These are phyloP conservation scores for Fallopia convolvulus DNA, from an alignment of 148 eudicot genomes.

Conservation along the genomic window DNA sequence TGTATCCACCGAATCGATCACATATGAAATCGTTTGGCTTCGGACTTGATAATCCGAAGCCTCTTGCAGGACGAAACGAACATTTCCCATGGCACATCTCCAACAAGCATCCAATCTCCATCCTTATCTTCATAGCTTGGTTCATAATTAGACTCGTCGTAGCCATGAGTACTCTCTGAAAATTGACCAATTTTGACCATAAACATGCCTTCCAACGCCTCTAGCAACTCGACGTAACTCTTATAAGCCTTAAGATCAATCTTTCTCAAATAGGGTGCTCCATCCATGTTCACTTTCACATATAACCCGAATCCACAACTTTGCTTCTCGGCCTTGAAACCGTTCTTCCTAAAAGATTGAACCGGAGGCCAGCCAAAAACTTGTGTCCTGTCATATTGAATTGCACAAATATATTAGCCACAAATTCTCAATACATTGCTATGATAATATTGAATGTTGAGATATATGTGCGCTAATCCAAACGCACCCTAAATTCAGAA, in stretches of 20 bases:
- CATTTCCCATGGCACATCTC: constrained; percentile 94
- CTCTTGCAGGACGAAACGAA: constrained; percentile 63
- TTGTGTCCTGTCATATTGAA: constrained; percentile 35
- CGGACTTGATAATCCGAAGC: constrained; percentile 74
- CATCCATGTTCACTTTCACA: constrained; percentile 48
- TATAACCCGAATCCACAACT: constrained; percentile 8
- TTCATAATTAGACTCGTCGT: constrained; percentile 19
- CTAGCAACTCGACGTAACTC: constrained; percentile 26
- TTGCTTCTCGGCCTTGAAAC: constrained; percentile 12
- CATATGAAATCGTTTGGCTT: constrained; percentile 44
- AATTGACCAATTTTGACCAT: constrained; percentile 24
- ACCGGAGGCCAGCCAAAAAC: constrained; percentile 63
- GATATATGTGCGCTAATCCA: no score
- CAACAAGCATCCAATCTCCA: constrained; percentile 63
- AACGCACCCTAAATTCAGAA: background rate
- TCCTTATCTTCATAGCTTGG: constrained; percentile 32
- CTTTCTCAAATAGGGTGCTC: constrained; percentile 40
- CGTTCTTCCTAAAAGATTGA: constrained; percentile 27
- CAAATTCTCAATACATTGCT: background rate
- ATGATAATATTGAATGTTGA: background rate
- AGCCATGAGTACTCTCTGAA: constrained; percentile 26
- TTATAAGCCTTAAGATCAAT: constrained; percentile 28
- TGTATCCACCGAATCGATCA: no score
- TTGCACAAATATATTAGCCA: background rate
- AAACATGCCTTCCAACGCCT: constrained; percentile 33